Percentiles rank a stretch among this genome's conserved stretches.
phyloP scores from a whole-genome alignment of 2,329 filamentous ascomycete genomes.

The Cytospora piceicola region DNA sequence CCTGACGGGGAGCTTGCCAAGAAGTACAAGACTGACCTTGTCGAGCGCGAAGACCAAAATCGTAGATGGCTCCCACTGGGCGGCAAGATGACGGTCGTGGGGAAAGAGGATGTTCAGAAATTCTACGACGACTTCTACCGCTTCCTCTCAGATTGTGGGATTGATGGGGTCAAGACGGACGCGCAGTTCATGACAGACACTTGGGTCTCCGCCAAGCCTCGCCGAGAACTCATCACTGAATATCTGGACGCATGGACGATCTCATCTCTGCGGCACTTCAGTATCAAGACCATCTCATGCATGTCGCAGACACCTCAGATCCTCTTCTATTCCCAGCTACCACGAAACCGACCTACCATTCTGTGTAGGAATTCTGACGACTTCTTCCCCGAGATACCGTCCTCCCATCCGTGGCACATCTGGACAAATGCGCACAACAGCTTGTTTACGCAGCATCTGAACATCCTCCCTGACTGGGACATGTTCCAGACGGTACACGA shows the following conservation, averaged over 20 bases:
- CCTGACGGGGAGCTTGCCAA: conserved; percentile 73
- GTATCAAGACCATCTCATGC: conserved; percentile 81
- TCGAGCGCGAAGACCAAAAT: conserved; percentile 54
- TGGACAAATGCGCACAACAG: conserved; percentile 93
- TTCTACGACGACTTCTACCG: conserved; percentile 93
- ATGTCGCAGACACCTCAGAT: conserved; percentile 91
- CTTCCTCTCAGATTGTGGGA: conserved; percentile 73
- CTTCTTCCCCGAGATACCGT: conserved; percentile 83
- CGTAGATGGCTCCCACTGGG: conserved; percentile 55
- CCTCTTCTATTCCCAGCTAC: conserved; percentile 82
- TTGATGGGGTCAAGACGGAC: conserved; percentile 92
- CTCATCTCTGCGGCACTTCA: conserved; percentile 77
- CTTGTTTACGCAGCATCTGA: conserved; percentile 81
- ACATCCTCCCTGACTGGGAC: conserved; percentile 82
- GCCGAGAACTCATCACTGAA: conserved; percentile 70
- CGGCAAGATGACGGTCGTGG: conserved; percentile 73
- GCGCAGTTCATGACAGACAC: conserved; percentile 88
- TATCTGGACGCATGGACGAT: conserved; percentile 90
- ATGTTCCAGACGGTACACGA: conserved; percentile 69
- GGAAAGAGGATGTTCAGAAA: conserved; percentile 70
- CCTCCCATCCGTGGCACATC: conserved; percentile 90
- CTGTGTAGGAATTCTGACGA: conserved; percentile 86
- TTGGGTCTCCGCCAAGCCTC: conserved; percentile 67
- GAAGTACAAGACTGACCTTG: conserved; percentile 74
- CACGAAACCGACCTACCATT: conserved; percentile 72